phyloP scores from a whole-genome alignment of 2,329 filamentous ascomycete genomes.

The Cercospora zeae-maydis region DNA sequence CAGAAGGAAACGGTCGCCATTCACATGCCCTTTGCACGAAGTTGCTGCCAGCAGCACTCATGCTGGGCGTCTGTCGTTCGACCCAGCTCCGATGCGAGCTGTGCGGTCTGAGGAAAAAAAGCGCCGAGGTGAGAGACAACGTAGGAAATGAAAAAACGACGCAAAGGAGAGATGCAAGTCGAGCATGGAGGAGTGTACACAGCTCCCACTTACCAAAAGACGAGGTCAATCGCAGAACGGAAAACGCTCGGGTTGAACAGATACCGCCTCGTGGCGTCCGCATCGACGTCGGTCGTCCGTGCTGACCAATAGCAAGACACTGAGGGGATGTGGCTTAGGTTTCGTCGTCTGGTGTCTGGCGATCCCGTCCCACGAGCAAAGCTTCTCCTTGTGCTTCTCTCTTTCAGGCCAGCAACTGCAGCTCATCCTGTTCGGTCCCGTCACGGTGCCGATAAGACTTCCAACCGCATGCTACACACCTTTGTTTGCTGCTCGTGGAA shows the following conservation, averaged over 20 bases:
- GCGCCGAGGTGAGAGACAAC: background rate
- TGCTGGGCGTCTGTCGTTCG: background rate
- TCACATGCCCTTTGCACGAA: slow-evolving; percentile 8
- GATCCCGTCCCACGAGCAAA: slow-evolving; percentile 3
- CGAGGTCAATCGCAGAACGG: background rate
- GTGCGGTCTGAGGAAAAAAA: background rate
- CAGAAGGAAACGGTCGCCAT: slow-evolving; percentile 1
- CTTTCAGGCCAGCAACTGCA: background rate
- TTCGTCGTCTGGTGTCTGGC: slow-evolving; percentile 1
- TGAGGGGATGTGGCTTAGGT: background rate
- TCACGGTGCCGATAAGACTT: slow-evolving; percentile 3
- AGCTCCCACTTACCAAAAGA: background rate
- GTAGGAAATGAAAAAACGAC: background rate
- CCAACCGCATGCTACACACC: background rate
- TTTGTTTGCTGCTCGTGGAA: background rate
- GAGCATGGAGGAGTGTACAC: background rate
- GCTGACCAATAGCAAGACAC: slow-evolving; percentile 5
- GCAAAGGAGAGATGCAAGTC: slow-evolving; percentile 3
- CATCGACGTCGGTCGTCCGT: background rate
- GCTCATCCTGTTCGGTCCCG: background rate
- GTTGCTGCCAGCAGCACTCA: slow-evolving; percentile 9
- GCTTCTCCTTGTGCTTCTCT: background rate
- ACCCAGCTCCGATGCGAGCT: background rate
- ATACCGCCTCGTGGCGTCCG: background rate
- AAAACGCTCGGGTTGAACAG: background rate